Conservation (phyloP, 1,284 basidiomycete genomes). For the Boletus holoroseus region DNA sequence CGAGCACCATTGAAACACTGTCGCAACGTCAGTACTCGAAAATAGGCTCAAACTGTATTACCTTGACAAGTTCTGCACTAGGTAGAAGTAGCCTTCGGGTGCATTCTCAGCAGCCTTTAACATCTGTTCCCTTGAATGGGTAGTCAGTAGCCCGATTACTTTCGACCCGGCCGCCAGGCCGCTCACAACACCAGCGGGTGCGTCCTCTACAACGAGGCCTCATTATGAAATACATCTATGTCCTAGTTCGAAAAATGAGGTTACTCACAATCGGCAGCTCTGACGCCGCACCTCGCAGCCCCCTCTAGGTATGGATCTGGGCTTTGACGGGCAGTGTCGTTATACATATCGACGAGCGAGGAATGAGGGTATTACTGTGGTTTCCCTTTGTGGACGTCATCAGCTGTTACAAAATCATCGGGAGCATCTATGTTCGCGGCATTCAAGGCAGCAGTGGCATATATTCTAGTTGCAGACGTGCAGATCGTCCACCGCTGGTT, state of each 20-base stretch:
- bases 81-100: conserved; percentile 34
- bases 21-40: conserved; percentile 3
- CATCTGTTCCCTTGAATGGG: conserved; percentile 64
- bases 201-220: conserved; percentile 85
- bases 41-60: conserved; percentile 23
- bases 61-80: conserved; percentile 63
- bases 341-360: conserved; percentile 11
- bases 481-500: conserved; percentile 62
- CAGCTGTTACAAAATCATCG: conserved; percentile 68
- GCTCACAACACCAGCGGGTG: conserved; percentile 71
- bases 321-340: conserved; percentile 38
- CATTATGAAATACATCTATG: conserved; percentile 8
- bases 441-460: conserved; percentile 51
- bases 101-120: conserved; percentile 47
- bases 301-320: conserved; percentile 84
- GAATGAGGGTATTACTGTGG: conserved; percentile 50
- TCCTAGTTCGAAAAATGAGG: background rate
- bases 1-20: conserved; percentile 28
- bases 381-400: conserved; percentile 77
- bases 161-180: conserved; percentile 75
- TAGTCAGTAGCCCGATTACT: conserved; percentile 75
- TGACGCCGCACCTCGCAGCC: conserved; percentile 56
- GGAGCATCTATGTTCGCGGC: conserved; percentile 52
- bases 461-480: conserved; percentile 60
- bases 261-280: conserved; percentile 52